Evolutionary conservation across 2,329 filamentous ascomycete species (phyloP).

Genomic region (Fusarium bulbicola): DNA sequence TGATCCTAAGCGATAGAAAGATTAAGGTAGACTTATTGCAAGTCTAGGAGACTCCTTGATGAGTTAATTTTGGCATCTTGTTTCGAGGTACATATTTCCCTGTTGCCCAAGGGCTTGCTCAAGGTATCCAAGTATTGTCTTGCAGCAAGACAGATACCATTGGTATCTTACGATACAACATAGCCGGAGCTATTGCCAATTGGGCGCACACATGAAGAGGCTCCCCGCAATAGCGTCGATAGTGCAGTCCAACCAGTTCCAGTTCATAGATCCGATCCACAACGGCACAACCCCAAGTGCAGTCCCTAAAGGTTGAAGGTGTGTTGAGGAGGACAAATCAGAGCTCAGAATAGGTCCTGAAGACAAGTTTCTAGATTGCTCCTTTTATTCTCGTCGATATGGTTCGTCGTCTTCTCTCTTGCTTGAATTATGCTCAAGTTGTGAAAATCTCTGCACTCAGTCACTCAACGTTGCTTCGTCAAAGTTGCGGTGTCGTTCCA

Average conservation of each 20-base stretch:
- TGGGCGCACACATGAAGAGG: conserved; percentile 12
- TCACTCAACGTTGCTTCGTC: not conserved
- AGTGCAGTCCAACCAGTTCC: conserved; percentile 29
- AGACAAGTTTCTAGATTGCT: not conserved
- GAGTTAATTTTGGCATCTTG: not conserved
- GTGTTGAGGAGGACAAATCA: conserved; percentile 29
- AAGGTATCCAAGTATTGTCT: not conserved
- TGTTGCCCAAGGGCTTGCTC: not conserved
- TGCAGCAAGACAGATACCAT: conserved; percentile 13
- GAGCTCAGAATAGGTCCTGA: not conserved
- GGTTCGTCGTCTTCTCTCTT: not conserved
- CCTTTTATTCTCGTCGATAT: not conserved
- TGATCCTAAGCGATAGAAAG: not conserved
- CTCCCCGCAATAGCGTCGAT: conserved; percentile 24
- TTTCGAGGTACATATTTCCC: not conserved
- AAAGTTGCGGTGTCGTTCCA: conserved; percentile 35
- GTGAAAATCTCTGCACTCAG: not conserved
- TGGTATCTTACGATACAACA: conserved; percentile 18
- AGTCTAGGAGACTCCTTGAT: not conserved
- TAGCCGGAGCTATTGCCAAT: conserved; percentile 17
- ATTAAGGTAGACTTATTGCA: not conserved
- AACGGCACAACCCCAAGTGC: conserved; percentile 18
- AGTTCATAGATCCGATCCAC: conserved; percentile 31
- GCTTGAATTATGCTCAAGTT: not conserved
- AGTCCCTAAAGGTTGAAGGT: conserved; percentile 14